These are phyloP conservation scores for Chalciporus sp. DNA, from an alignment of 1,284 basidiomycete genomes.

Conservation along the genomic window DNA sequence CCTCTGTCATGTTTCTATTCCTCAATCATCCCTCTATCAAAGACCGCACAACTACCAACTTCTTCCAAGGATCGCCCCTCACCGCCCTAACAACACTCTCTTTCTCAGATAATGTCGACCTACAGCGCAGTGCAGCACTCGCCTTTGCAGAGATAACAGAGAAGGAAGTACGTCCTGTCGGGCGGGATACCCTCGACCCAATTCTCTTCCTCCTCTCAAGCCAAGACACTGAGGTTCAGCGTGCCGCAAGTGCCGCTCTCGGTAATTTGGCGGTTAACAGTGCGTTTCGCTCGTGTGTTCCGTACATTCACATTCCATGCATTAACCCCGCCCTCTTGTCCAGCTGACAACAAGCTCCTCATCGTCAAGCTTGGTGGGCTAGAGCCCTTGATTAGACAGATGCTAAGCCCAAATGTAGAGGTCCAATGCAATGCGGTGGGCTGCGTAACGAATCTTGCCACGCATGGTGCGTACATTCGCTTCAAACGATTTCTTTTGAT, in stretches of 20 bases:
- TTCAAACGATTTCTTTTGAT: conserved; percentile 12
- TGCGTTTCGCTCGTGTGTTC: conserved; percentile 48
- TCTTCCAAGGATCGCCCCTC: conserved; percentile 92
- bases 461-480: conserved; percentile 73
- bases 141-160: conserved; percentile 99
- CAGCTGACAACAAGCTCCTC: conserved; percentile 98
- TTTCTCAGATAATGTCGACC: conserved; percentile 99
- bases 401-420: conserved; percentile 99
- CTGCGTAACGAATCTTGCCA: conserved; percentile 98
- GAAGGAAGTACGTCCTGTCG: conserved; percentile 98
- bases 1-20: conserved; percentile 3
- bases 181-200: conserved; percentile 96
- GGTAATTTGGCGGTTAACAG: conserved; percentile 99
- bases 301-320: conserved; percentile 22
- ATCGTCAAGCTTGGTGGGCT: conserved; percentile 98
- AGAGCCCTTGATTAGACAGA: conserved; percentile 97
- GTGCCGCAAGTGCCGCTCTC: conserved; percentile 97
- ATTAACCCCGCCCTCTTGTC: conserved; percentile 8
- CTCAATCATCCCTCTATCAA: conserved; percentile 36
- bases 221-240: conserved; percentile 98
- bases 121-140: conserved; percentile 96
- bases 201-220: conserved; percentile 97
- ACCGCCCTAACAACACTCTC: conserved; percentile 95
- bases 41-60: conserved; percentile 94
- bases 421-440: conserved; percentile 99